phyloP scores from a whole-genome alignment of 495 filamentous ascomycete species.

The Daldinia grandis region DNA sequence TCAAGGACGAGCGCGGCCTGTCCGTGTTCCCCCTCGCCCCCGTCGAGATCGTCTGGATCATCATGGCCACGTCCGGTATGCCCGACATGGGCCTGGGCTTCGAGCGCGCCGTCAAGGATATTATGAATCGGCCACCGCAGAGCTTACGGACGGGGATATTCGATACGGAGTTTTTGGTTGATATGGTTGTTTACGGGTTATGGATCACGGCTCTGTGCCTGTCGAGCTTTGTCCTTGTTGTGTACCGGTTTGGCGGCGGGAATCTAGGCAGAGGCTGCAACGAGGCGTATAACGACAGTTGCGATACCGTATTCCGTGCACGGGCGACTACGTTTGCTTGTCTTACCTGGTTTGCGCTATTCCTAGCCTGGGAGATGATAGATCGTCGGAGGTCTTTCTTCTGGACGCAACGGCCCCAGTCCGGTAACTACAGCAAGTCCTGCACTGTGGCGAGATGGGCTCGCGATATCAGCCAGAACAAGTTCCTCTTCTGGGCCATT shows the following conservation, averaged over 20 bases:
- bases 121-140: conserved; percentile 73
- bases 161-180: conserved; percentile 71
- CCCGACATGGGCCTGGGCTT: conserved; percentile 81
- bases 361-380: conserved; percentile 79
- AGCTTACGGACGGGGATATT: conserved; percentile 72
- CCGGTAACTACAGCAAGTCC: conserved; percentile 49
- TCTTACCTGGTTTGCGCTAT: conserved; percentile 77
- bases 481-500: conserved; percentile 75
- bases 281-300: conserved; percentile 60
- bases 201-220: conserved; percentile 77
- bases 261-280: conserved; percentile 71
- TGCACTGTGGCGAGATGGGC: conserved; percentile 53
- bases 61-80: conserved; percentile 77
- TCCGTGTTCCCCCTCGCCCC: conserved; percentile 78
- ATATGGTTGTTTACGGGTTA: conserved; percentile 74
- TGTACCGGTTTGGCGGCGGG: conserved; percentile 73
- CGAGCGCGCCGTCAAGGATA: conserved; percentile 71
- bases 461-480: conserved; percentile 73
- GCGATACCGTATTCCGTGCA: conserved; percentile 74
- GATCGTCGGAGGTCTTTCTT: conserved; percentile 74
- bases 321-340: conserved; percentile 76
- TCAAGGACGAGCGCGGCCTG: conserved; percentile 69
- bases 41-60: conserved; percentile 80
- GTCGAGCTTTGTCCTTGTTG: conserved; percentile 68
- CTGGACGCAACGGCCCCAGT: conserved; percentile 58